Evolutionary conservation across 176 grass and related monocot species (phyloP).

Genomic region (Eragrostis curvula): DNA sequence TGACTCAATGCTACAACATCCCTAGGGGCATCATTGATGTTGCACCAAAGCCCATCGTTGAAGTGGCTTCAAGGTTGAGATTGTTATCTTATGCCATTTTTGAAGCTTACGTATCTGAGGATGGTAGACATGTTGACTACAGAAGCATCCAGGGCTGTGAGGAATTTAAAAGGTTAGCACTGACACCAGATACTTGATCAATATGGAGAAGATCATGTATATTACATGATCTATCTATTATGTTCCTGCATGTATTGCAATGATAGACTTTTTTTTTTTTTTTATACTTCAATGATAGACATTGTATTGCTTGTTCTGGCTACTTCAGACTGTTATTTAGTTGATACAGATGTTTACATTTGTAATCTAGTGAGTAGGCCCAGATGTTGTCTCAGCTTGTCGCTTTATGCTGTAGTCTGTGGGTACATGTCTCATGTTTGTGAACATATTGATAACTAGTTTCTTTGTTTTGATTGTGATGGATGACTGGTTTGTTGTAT

Average conservation of each 20-base stretch:
- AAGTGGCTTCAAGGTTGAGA: constrained; percentile 78
- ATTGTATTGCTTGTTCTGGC: constrained; percentile 22
- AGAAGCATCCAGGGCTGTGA: constrained; percentile 79
- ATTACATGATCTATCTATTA: constrained; percentile 2
- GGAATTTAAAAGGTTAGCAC: constrained; percentile 88
- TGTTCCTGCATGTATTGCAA: constrained; percentile 9
- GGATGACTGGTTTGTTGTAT: constrained; percentile 16
- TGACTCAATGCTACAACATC: constrained; percentile 90
- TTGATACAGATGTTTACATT: constrained; percentile 16
- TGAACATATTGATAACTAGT: constrained; percentile 9
- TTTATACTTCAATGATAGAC: neutral
- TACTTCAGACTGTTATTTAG: constrained; percentile 28
- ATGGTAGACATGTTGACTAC: constrained; percentile 89
- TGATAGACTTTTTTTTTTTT: too few relatives aligned
- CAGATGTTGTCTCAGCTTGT: constrained; percentile 17
- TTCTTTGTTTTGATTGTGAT: constrained; percentile 4
- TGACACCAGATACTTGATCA: constrained; percentile 8
- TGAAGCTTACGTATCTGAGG: constrained; percentile 90
- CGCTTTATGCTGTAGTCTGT: neutral
- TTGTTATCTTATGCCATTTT: constrained; percentile 74
- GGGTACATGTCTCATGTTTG: constrained; percentile 13
- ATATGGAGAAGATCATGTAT: constrained; percentile 1
- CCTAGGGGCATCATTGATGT: constrained; percentile 81
- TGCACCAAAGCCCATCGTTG: constrained; percentile 73
- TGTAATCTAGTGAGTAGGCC: constrained; percentile 8